Evolutionary conservation across 1,284 basidiomycete genomes (phyloP), one percentile per base, ranked within the genome.

Genomic region (Sporisorium graminicola): DNA sequence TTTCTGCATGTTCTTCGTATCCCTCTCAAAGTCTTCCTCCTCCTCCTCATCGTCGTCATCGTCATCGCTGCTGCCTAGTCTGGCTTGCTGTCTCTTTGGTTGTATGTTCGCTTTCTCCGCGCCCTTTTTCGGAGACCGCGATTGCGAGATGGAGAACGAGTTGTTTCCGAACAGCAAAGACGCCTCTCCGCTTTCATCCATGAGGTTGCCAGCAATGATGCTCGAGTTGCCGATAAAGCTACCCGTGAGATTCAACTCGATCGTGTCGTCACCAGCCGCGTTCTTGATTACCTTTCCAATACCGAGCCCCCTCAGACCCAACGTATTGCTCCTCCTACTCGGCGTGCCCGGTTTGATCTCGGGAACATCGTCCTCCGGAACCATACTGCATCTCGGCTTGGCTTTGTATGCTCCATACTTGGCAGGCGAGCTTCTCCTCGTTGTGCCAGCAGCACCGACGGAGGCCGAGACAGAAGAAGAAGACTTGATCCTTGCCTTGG

Each of bases 181-280:
- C 4, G 58, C 61, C 31, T 76, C 68, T 1, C 54, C 68, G 29
- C 68, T 71, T 31, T 76, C 74, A 50, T 76, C 74, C 74, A 76
- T 71, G 1, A 76, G 35, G 16, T 75, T 75, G n/a, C 62, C 60
- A 13, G 44, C 58, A 18, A 58, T 54, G 33, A 65, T 51, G 16
- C 65, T 68, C 24, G 65, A 58, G 24, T 61, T 68, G 7, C 55
- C 72, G 9, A 74, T 53, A 33, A 69, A 74, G 63, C 58, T 62
- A 2, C 73, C 67, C 1, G 73, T 75, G 29, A 70, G 43, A n/a
- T 75, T 70, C 6, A 76, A 50, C 55, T 76, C 74, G 42, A 71
- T 67, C 26, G 74, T 76, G 12, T 68, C 65, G 13, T 76, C 73
- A 2, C 73, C 73, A 13, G 64, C 66, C 2, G 73, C 73, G 26